Evolutionary conservation across 2,329 filamentous ascomycete species (phyloP).

Genomic region (Capronia coronata): DNA sequence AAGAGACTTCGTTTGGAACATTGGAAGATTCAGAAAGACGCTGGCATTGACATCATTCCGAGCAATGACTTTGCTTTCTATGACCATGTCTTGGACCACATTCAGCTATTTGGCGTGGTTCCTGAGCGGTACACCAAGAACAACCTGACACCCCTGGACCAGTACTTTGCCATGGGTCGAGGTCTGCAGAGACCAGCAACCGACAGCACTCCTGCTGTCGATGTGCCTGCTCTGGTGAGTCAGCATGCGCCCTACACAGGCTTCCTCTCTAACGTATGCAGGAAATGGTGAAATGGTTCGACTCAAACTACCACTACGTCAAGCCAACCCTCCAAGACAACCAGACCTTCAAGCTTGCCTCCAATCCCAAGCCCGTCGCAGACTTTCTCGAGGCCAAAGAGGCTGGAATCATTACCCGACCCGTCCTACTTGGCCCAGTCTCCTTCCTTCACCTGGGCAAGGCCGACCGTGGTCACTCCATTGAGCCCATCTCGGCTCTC

Average conservation of each 20-base stretch:
- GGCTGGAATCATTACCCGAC: slow-evolving; percentile 85
- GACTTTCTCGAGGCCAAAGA: slow-evolving; percentile 98
- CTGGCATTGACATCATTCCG: slow-evolving; percentile 93
- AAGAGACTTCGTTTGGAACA: slow-evolving; percentile 94
- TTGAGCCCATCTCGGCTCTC: slow-evolving; percentile 89
- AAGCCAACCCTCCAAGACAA: slow-evolving; percentile 96
- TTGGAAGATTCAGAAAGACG: slow-evolving; percentile 99
- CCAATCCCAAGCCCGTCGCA: slow-evolving; percentile 83
- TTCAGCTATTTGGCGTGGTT: slow-evolving; percentile 90
- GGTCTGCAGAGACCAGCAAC: slow-evolving; percentile 82
- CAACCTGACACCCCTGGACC: slow-evolving; percentile 79
- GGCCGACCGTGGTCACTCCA: slow-evolving; percentile 89
- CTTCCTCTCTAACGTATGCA: slow-evolving; percentile 28
- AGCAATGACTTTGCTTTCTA: slow-evolving; percentile 99
- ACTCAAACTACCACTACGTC: slow-evolving; percentile 99
- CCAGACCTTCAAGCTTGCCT: slow-evolving; percentile 86
- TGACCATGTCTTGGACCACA: slow-evolving; percentile 95
- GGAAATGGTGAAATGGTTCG: slow-evolving; percentile 99
- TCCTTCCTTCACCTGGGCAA: slow-evolving; percentile 97
- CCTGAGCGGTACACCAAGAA: slow-evolving; percentile 91
- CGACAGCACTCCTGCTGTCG: slow-evolving; percentile 51
- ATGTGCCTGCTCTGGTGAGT: slow-evolving; percentile 73
- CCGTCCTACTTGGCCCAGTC: slow-evolving; percentile 90
- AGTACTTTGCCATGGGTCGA: slow-evolving; percentile 99
- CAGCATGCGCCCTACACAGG: background rate